Evolutionary conservation across 306 rosid genomes (phyloP).

Genomic region (Potentilla sterilis): DNA sequence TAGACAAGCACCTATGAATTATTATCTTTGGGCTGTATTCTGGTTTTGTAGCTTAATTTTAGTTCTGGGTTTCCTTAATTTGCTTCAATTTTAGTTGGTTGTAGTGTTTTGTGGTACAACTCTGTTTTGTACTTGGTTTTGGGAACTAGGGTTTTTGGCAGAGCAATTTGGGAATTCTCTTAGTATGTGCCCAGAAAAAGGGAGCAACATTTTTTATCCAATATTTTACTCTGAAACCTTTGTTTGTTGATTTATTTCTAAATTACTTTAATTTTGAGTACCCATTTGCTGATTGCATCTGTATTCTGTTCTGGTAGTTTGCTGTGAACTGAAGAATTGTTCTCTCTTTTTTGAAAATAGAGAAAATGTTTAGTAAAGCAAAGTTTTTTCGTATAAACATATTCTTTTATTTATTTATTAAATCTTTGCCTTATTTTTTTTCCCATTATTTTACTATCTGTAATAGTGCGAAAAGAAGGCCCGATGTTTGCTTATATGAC

Average conservation of each 20-base stretch:
- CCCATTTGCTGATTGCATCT: background rate
- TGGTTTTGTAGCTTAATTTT: background rate
- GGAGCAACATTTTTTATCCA: background rate
- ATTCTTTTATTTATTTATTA: no score
- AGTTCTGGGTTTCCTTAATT: slow-evolving; percentile 18
- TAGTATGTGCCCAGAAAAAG: slow-evolving; percentile 13
- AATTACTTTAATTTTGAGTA: background rate
- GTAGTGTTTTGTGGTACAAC: background rate
- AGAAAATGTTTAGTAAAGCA: background rate
- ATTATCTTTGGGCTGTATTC: background rate
- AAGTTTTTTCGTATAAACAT: no score
- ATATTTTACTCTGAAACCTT: background rate
- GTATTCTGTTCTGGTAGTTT: background rate
- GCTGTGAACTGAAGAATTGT: background rate
- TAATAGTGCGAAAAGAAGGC: no score
- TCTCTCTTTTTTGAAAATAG: background rate
- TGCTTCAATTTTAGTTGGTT: slow-evolving; percentile 3
- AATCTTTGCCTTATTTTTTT: background rate
- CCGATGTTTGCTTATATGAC: background rate
- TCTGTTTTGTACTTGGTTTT: background rate
- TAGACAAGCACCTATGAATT: background rate
- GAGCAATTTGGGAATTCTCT: slow-evolving; percentile 7
- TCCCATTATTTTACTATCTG: no score
- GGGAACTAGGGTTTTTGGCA: slow-evolving; percentile 18
- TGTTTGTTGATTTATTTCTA: background rate